Conservation (phyloP, 495 filamentous ascomycete genomes). For the Collariella sp. region DNA sequence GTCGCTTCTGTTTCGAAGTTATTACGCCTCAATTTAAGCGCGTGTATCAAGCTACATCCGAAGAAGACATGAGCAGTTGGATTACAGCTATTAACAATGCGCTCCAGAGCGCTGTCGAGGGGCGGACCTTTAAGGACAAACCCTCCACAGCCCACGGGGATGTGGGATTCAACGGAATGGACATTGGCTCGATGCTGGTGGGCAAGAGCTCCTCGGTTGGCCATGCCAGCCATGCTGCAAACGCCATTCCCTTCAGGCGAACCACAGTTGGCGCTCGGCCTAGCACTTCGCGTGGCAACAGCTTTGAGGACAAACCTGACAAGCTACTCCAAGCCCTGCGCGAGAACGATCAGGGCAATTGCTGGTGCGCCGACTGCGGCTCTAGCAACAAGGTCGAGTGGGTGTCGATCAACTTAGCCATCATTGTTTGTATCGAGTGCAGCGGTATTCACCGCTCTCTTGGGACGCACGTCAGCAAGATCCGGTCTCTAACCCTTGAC, state of each 20-base stretch:
- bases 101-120: slow-evolving; percentile 89
- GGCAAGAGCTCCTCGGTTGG: slow-evolving; percentile 82
- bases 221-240: slow-evolving; percentile 38
- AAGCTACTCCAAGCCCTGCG: slow-evolving; percentile 79
- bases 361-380: slow-evolving; percentile 90
- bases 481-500: slow-evolving; percentile 90
- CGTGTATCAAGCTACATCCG: slow-evolving; percentile 94
- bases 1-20: slow-evolving; percentile 96
- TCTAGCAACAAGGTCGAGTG: slow-evolving; percentile 90
- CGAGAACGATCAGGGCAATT: slow-evolving; percentile 87
- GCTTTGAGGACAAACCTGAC: slow-evolving; percentile 68
- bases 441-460: slow-evolving; percentile 95
- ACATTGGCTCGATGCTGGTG: slow-evolving; percentile 85
- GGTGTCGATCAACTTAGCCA: slow-evolving; percentile 96
- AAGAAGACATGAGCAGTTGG: slow-evolving; percentile 97
- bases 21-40: slow-evolving; percentile 96
- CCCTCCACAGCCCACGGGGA: slow-evolving; percentile 41
- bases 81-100: slow-evolving; percentile 96
- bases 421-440: slow-evolving; percentile 96
- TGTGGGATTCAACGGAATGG: slow-evolving; percentile 52
- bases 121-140: slow-evolving; percentile 49
- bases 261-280: slow-evolving; percentile 84
- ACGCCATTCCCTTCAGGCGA: slow-evolving; percentile 58
- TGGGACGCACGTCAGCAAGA: slow-evolving; percentile 95
- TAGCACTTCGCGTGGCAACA: slow-evolving; percentile 58